Conservation (phyloP, 2,329 filamentous ascomycete genomes). For the Cercospora nicotianae region DNA sequence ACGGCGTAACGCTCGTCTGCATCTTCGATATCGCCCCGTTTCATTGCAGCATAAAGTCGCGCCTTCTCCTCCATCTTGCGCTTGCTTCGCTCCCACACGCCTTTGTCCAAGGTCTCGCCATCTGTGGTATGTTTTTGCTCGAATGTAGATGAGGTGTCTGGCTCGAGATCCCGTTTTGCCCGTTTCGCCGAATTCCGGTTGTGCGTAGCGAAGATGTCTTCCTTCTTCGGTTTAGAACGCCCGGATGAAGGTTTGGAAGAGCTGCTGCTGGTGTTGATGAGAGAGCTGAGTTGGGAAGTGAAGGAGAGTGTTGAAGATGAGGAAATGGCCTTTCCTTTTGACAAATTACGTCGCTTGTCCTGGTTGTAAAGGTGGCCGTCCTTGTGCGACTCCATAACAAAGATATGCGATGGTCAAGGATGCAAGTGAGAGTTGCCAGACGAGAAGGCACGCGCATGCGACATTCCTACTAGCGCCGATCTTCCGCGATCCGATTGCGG, state of each 20-base stretch:
- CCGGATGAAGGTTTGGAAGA: conserved; percentile 41
- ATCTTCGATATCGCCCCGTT: conserved; percentile 74
- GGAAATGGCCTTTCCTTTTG: conserved; percentile 62
- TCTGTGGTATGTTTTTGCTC: conserved; percentile 65
- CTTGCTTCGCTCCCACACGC: conserved; percentile 64
- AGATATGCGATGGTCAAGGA: background rate
- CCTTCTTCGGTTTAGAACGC: conserved; percentile 62
- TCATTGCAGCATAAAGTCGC: conserved; percentile 82
- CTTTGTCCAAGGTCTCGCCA: conserved; percentile 61
- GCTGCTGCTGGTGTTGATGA: conserved; percentile 61
- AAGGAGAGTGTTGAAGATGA: conserved; percentile 77
- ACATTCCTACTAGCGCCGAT: conserved; percentile 7
- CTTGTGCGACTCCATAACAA: conserved; percentile 23
- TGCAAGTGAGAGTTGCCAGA: background rate
- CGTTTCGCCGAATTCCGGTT: conserved; percentile 64
- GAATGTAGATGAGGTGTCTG: conserved; percentile 55
- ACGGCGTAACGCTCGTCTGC: conserved; percentile 67
- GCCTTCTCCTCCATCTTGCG: conserved; percentile 89
- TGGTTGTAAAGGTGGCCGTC: conserved; percentile 26
- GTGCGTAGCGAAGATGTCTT: conserved; percentile 67
- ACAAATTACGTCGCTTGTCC: conserved; percentile 54
- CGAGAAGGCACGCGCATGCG: background rate
- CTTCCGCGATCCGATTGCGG: conserved; percentile 11
- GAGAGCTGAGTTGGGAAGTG: conserved; percentile 78
- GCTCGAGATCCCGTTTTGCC: conserved; percentile 59